Evolutionary conservation across 1,284 basidiomycete species (phyloP).

Genomic region (Tilletiopsis washingtonensis): DNA sequence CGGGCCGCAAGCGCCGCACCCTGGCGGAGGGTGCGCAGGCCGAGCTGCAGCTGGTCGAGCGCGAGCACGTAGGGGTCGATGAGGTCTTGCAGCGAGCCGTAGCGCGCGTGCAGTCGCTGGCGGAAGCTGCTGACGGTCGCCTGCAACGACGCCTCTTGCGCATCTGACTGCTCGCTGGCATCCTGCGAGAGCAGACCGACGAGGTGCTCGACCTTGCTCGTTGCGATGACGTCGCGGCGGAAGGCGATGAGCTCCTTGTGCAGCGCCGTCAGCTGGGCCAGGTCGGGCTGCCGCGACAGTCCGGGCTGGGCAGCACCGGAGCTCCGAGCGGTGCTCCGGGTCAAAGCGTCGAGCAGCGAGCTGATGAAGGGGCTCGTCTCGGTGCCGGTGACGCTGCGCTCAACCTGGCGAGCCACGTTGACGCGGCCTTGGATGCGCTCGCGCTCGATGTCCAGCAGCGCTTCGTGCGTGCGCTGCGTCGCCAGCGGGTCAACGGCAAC

Average conservation of each 20-base stretch:
- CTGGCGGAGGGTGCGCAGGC: constrained; percentile 58
- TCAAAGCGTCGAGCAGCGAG: constrained; percentile 41
- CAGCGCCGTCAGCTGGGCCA: constrained; percentile 62
- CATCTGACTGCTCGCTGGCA: constrained; percentile 5
- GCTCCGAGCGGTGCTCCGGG: constrained; percentile 31
- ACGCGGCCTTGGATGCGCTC: constrained; percentile 56
- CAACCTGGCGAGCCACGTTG: constrained; percentile 57
- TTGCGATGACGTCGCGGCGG: constrained; percentile 20
- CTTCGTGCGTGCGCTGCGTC: constrained; percentile 56
- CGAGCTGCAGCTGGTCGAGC: constrained; percentile 63
- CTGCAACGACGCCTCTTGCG: constrained; percentile 44
- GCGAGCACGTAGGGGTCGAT: constrained; percentile 59
- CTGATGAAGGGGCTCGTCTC: constrained; percentile 53
- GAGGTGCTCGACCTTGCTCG: constrained; percentile 39
- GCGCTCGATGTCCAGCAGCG: constrained; percentile 51
- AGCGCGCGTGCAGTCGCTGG: constrained; percentile 50
- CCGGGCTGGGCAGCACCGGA: constrained; percentile 1
- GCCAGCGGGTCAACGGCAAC: constrained; percentile 79
- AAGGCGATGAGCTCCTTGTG: constrained; percentile 64
- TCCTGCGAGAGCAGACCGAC: constrained; percentile 13
- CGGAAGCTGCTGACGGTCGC: constrained; percentile 49
- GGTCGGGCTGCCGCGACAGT: constrained; percentile 50
- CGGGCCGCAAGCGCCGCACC: constrained; percentile 14
- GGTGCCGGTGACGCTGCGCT: constrained; percentile 60
- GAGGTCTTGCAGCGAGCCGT: constrained; percentile 60